Evolutionary conservation across 345 rosid genomes (phyloP).

Genomic region (Anastatica hierochuntica): DNA sequence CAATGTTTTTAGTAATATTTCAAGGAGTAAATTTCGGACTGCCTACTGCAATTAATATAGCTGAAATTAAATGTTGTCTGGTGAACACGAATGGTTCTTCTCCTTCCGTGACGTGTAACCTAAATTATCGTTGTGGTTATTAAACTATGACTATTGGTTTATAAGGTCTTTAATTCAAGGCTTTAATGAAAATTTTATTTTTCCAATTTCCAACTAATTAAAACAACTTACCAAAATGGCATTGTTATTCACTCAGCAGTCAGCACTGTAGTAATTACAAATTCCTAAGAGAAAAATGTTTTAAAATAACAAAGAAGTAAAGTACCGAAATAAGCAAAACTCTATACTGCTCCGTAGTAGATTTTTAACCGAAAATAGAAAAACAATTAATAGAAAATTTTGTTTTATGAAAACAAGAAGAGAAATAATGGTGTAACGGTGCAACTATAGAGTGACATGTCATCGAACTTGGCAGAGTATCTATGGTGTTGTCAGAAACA

Average conservation of each 20-base stretch:
- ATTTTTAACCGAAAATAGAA: background rate
- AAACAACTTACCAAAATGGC: conserved; percentile 4
- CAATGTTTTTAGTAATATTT: conserved; percentile 7
- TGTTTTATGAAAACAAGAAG: no score
- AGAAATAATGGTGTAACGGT: no score
- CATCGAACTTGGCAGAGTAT: conserved; percentile 5
- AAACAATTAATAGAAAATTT: no score
- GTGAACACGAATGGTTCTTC: conserved; percentile 11
- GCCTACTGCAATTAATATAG: conserved; percentile 7
- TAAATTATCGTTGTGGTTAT: conserved; percentile 10
- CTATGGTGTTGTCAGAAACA: conserved; percentile 19
- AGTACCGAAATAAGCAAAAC: background rate
- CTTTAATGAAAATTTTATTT: background rate
- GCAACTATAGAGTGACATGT: conserved; percentile 2
- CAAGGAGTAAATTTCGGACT: conserved; percentile 10
- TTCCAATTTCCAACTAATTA: background rate
- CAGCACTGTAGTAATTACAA: conserved; percentile 11
- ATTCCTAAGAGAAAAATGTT: no score
- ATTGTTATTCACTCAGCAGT: conserved; percentile 3
- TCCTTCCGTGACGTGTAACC: conserved; percentile 16
- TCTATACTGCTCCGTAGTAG: no score
- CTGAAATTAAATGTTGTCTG: conserved; percentile 11
- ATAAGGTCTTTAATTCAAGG: conserved; percentile 5
- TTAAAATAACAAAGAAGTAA: background rate
- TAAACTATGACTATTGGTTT: conserved; percentile 11